Evolutionary conservation across 2,329 filamentous ascomycete genomes (phyloP), one percentile per base, ranked within the genome.

Genomic region (Aspergillus vadensis): DNA sequence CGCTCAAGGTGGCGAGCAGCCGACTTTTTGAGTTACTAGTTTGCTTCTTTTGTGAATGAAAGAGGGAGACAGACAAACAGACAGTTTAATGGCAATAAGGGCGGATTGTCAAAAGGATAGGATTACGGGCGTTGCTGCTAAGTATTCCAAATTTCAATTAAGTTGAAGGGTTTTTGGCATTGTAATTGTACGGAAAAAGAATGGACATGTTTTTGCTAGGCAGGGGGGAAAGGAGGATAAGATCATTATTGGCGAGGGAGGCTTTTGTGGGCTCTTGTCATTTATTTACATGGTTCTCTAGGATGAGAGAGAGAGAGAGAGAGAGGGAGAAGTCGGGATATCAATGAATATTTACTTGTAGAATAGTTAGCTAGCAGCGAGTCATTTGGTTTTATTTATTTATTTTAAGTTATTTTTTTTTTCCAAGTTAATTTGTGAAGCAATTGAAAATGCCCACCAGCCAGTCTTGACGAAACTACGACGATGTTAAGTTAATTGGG

Each of bases 1-100:
- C 14, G 62, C 60, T 36, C 50, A 63, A 12, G 17, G 44, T 47
- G 55, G 59, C 54, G 44, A 59, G 15, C 12, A 59, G 15, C 12
- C 50, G 17, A 43, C n/a, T 36, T 36, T 36, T 36, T 36, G 32
- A 36, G 12, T 27, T 47, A 61, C 36, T 51, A 47, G 21, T 51
- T 41, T 36, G 32, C 32, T 36, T 36, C 32, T 36, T 14, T 14
- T 15, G 32, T 14, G 6, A 15, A 5, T 36, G 25, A 8, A 14
- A 36, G 5, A 36, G 32, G 32, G 32, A 36, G 32, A 30, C 27
- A 10, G 27, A 30, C 27, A 10, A 12, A 30, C 27, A 30, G 32
- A 36, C 32, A 36, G 32, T 14, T 1, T 1, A n/a, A 36, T 30
- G 27, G 27, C 9, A 4, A 15, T 43, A 39, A 49, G 15, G 32